A percentile compares a stretch with the other conserved stretches of the same genome.
These are phyloP conservation scores for Sphagnum tenellum DNA, from an alignment of 225 moss, liverwort and hornwort genomes.

Conservation along the genomic window DNA sequence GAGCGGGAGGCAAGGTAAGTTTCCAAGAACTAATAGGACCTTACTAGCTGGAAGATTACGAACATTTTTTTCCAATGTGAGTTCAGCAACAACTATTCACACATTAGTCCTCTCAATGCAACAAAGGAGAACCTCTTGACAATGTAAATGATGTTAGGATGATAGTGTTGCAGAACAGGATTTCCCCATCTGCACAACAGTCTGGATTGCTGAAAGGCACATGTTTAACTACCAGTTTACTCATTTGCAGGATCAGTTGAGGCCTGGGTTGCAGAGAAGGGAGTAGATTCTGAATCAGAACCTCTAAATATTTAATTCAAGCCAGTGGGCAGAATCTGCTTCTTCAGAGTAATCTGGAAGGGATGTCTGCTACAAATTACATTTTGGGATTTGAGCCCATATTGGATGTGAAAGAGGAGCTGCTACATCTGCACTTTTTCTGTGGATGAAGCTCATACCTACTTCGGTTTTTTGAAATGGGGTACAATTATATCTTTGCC, in stretches of 20 bases:
- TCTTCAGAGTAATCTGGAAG: too few relatives aligned
- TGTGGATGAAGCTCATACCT: too few relatives aligned
- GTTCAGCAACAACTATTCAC: background rate
- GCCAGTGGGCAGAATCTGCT: too few relatives aligned
- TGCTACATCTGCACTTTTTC: too few relatives aligned
- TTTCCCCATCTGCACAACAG: too few relatives aligned
- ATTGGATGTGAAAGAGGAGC: too few relatives aligned
- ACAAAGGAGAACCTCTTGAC: too few relatives aligned
- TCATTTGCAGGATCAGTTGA: constrained; percentile 28
- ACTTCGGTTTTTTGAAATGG: too few relatives aligned
- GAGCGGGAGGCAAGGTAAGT: background rate
- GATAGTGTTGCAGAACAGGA: too few relatives aligned
- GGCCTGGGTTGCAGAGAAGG: constrained; percentile 34
- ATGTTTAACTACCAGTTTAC: background rate
- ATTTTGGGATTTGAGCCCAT: too few relatives aligned
- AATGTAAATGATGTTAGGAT: background rate
- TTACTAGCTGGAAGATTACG: background rate
- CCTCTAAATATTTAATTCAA: constrained; percentile 20
- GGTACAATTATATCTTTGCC: too few relatives aligned
- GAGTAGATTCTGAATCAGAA: constrained; percentile 46
- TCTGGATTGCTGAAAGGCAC: background rate
- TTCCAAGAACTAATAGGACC: background rate
- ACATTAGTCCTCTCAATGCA: background rate
- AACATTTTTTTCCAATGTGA: background rate
- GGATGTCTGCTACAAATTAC: too few relatives aligned